Conservation (phyloP, 2,329 filamentous ascomycete genomes). For the Cladophialophora exuberans region DNA sequence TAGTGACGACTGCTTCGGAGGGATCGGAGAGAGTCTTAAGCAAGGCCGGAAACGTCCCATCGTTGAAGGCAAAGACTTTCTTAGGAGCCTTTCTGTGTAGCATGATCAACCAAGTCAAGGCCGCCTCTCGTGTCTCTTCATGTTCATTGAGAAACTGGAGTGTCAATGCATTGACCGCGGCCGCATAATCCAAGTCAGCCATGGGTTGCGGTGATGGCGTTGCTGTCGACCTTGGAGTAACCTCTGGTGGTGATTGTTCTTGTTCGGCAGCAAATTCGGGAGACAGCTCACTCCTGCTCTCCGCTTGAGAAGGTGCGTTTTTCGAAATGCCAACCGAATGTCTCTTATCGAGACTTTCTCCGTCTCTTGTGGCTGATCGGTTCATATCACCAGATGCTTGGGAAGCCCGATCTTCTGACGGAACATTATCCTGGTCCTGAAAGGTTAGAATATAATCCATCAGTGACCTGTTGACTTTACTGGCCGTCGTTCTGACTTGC, state of each 20-base stretch:
- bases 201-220: constrained; percentile 47
- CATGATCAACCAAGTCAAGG: constrained; percentile 96
- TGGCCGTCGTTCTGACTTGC: constrained; percentile 83
- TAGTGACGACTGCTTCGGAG: constrained; percentile 91
- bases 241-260: constrained; percentile 34
- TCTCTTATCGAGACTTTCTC: constrained; percentile 37
- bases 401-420: constrained; percentile 38
- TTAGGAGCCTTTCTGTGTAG: constrained; percentile 91
- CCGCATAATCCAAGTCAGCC: constrained; percentile 87
- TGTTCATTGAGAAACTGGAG: constrained; percentile 95
- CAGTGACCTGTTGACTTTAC: constrained; percentile 83
- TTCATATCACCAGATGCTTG: constrained; percentile 46
- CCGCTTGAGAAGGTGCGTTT: constrained; percentile 36
- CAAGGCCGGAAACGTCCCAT: constrained; percentile 93
- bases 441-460: constrained; percentile 94
- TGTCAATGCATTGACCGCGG: constrained; percentile 89
- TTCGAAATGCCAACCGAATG: constrained; percentile 38
- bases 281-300: constrained; percentile 12
- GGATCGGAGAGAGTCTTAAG: constrained; percentile 96
- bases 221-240: constrained; percentile 48
- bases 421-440: constrained; percentile 70
- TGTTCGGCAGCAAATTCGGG: constrained; percentile 16
- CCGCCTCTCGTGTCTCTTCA: constrained; percentile 91
- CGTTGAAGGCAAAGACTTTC: constrained; percentile 93
- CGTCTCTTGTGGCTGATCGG: constrained; percentile 35